Evolutionary conservation across 805 yeast species (phyloP).

Genomic region (Saccharomycodes ludwigii): DNA sequence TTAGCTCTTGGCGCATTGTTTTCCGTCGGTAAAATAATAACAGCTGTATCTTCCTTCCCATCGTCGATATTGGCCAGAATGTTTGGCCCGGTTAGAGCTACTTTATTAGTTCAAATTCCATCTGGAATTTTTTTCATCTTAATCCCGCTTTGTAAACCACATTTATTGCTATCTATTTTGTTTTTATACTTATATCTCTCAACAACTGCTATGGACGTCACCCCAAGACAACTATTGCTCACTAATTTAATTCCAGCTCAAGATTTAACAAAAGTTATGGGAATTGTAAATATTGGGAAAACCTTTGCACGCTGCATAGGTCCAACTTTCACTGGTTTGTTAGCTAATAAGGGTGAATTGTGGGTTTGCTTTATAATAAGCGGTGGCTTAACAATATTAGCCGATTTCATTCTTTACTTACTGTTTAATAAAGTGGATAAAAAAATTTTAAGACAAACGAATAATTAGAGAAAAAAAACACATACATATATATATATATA

Average conservation of each 20-base stretch:
- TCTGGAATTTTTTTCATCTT: slow-evolving; percentile 51
- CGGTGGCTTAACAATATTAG: slow-evolving; percentile 31
- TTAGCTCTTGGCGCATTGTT: slow-evolving; percentile 54
- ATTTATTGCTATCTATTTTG: slow-evolving; percentile 32
- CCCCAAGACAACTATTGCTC: slow-evolving; percentile 74
- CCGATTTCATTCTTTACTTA: slow-evolving; percentile 23
- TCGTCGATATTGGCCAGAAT: slow-evolving; percentile 56
- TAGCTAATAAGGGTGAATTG: slow-evolving; percentile 41
- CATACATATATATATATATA: no score
- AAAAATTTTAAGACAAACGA: slow-evolving; percentile 16
- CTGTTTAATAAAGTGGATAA: slow-evolving; percentile 24
- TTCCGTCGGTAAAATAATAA: slow-evolving; percentile 48
- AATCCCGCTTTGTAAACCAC: slow-evolving; percentile 34
- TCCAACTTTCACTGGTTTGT: slow-evolving; percentile 64
- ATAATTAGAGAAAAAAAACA: no score
- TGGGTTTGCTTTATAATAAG: slow-evolving; percentile 43
- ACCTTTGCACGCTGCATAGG: slow-evolving; percentile 78
- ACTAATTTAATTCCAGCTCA: slow-evolving; percentile 50
- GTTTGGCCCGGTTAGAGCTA: slow-evolving; percentile 72
- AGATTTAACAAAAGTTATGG: slow-evolving; percentile 69
- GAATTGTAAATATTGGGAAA: slow-evolving; percentile 75
- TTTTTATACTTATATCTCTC: slow-evolving; percentile 44
- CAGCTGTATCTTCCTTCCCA: slow-evolving; percentile 61
- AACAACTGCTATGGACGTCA: slow-evolving; percentile 78
- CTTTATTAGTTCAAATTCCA: slow-evolving; percentile 64